Conservation (phyloP, 345 rosid genomes). For the Salix dunnii region DNA sequence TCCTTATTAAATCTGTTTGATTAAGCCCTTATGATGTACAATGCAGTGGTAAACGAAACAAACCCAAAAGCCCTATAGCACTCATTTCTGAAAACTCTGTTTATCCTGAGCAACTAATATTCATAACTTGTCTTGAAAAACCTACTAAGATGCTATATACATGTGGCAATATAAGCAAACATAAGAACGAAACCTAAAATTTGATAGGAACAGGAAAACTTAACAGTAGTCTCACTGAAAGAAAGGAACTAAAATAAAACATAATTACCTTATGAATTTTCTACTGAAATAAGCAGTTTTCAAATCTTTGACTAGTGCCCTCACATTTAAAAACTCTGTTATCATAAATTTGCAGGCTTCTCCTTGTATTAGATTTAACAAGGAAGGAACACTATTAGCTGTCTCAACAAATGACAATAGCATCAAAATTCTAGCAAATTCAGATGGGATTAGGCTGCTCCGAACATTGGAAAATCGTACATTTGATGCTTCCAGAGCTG, state of each 20-base stretch:
- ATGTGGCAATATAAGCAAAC: neutral
- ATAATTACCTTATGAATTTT: neutral
- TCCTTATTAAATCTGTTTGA: slow-evolving; percentile 6
- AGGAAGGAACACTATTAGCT: slow-evolving; percentile 74
- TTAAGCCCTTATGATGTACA: neutral
- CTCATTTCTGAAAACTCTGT: neutral
- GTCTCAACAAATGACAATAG: slow-evolving; percentile 77
- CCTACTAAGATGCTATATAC: neutral
- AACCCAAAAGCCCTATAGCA: neutral
- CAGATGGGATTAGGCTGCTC: slow-evolving; percentile 69
- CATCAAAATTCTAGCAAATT: slow-evolving; percentile 68
- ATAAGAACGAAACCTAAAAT: neutral
- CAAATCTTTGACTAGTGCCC: neutral
- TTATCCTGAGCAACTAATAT: neutral
- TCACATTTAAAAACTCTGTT: neutral
- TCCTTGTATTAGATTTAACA: slow-evolving; percentile 73
- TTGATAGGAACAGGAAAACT: neutral
- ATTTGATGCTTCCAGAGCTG: slow-evolving; percentile 75
- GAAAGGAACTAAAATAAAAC: neutral
- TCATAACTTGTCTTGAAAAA: neutral
- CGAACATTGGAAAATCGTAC: slow-evolving; percentile 62
- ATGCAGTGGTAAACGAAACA: neutral
- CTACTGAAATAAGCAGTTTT: neutral
- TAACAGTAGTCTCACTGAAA: neutral
- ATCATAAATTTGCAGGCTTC: slow-evolving; percentile 56